Percentiles rank a stretch among this genome's conserved stretches.
phyloP scores from a whole-genome alignment of 225 moss, liverwort and hornwort genomes.

The Pseudisothecium myosuroides region DNA sequence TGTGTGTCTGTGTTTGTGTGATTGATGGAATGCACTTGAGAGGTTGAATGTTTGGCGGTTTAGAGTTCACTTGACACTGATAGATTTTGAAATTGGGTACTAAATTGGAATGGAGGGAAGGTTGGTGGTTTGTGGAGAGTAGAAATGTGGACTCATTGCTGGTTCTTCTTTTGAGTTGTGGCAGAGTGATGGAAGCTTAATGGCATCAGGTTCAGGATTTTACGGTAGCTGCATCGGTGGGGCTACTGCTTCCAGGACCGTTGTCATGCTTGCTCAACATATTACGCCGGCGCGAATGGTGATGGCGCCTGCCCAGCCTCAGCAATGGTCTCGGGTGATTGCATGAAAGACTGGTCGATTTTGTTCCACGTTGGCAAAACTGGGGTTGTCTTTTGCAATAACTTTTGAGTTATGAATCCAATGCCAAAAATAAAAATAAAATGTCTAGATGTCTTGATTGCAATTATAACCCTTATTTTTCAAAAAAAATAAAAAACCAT shows the following conservation, averaged over 20 bases:
- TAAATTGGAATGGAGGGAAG: not conserved
- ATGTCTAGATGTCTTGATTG: too few species aligned
- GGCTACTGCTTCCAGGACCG: not conserved
- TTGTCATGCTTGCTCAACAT: not conserved
- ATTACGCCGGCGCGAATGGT: conserved; percentile 30
- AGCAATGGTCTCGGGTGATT: conserved; percentile 62
- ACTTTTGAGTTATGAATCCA: too few species aligned
- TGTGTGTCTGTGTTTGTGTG: not conserved
- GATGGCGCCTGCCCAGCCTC: conserved; percentile 56
- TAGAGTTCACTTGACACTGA: not conserved
- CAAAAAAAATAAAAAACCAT: too few species aligned
- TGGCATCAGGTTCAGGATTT: conserved; percentile 32
- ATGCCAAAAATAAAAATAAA: too few species aligned
- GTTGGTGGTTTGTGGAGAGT: not conserved
- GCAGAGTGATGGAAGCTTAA: conserved; percentile 32
- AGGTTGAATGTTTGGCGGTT: not conserved
- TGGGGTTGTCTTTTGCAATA: too few species aligned
- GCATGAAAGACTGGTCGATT: too few species aligned
- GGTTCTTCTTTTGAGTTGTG: not conserved
- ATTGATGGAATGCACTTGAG: not conserved
- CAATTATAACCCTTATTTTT: too few species aligned
- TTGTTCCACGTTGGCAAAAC: too few species aligned
- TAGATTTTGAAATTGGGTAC: not conserved
- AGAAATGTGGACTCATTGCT: not conserved
- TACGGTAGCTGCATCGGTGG: conserved; percentile 16